Conservation (phyloP, 2,329 filamentous ascomycete species). For the Aspergillus sp. region DNA sequence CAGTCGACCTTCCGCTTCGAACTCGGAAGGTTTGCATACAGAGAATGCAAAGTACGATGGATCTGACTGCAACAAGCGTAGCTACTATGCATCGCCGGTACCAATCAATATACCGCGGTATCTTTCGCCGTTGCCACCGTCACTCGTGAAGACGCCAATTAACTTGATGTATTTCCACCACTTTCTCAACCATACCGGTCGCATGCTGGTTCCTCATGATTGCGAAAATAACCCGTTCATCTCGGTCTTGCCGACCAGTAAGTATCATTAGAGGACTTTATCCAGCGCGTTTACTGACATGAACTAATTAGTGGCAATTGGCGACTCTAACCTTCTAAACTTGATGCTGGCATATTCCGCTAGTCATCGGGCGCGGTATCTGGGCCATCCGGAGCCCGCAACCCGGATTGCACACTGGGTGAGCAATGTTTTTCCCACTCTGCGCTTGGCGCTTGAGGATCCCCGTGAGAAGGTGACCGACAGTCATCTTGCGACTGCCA, state of each 20-base stretch:
- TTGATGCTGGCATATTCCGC: constrained; percentile 80
- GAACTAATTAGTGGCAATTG: constrained; percentile 50
- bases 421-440: constrained; percentile 66
- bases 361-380: constrained; percentile 74
- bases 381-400: constrained; percentile 71
- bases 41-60: constrained; percentile 27
- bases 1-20: constrained; percentile 10
- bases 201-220: constrained; percentile 64
- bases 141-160: constrained; percentile 71
- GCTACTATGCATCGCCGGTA: constrained; percentile 71
- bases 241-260: constrained; percentile 63
- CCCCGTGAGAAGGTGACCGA: constrained; percentile 66
- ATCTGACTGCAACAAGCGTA: constrained; percentile 57
- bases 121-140: constrained; percentile 57
- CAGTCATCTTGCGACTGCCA: constrained; percentile 74
- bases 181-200: constrained; percentile 78
- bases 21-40: constrained; percentile 1
- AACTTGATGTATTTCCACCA: constrained; percentile 75
- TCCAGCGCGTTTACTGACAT: constrained; percentile 24
- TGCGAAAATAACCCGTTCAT: constrained; percentile 63
- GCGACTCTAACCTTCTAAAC: constrained; percentile 65
- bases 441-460: constrained; percentile 67
- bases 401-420: constrained; percentile 81
- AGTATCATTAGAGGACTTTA: constrained; percentile 27
- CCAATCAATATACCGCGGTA: constrained; percentile 62